A percentile compares a stretch with the other conserved stretches of the same genome.
These are phyloP conservation scores for Rhytidiadelphus loreus DNA, from an alignment of 225 moss, liverwort and hornwort genomes.

Conservation along the genomic window DNA sequence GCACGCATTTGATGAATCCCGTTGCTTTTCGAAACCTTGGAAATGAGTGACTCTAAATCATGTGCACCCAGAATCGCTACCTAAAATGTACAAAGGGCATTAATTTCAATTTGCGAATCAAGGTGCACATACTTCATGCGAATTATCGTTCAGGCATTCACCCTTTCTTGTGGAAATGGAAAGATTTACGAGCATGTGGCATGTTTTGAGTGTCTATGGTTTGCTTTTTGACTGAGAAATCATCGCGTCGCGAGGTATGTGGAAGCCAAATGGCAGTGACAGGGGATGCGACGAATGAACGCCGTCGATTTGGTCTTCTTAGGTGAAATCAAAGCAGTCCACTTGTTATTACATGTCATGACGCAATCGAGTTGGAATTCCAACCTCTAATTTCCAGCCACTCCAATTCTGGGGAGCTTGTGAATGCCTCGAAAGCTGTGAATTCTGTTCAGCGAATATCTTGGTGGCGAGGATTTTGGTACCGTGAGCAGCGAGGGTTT, in stretches of 20 bases:
- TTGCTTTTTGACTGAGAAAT: not conserved
- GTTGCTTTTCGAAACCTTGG: not conserved
- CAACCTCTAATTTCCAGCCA: not conserved
- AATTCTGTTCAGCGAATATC: not conserved
- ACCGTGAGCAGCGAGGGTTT: not conserved
- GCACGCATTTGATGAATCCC: not conserved
- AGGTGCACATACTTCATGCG: not conserved
- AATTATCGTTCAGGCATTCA: not conserved
- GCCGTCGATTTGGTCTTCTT: not conserved
- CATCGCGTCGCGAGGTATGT: not conserved
- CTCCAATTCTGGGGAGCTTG: not conserved
- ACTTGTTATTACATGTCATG: not conserved
- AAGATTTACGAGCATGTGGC: not conserved
- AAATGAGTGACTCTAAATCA: not conserved
- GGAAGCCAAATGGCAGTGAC: not conserved
- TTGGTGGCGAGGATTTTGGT: not conserved
- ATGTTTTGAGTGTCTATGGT: not conserved
- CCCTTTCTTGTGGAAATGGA: not conserved
- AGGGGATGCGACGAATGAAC: not conserved
- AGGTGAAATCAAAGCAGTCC: not conserved
- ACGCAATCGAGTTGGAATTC: not conserved
- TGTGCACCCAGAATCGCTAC: not conserved
- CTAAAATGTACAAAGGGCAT: not conserved
- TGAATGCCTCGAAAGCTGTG: not conserved
- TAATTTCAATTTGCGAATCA: not conserved